Evolutionary conservation across 208 protist genomes (phyloP).

Genomic region (Tetramitus jugosus): DNA sequence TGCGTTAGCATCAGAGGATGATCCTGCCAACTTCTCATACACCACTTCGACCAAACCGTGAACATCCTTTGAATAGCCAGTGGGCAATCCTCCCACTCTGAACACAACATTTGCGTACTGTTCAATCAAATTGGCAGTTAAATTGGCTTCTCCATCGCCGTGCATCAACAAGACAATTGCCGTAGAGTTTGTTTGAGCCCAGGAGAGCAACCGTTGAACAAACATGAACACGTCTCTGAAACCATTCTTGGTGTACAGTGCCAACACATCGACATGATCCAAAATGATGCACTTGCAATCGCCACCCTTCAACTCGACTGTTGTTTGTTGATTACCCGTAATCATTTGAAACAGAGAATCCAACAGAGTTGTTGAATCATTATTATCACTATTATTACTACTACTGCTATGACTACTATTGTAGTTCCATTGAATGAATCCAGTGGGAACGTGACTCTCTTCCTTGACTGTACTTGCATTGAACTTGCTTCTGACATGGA

Average conservation of each 20-base stretch:
- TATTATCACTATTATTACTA: no score
- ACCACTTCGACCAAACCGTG: neutral
- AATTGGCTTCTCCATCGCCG: neutral
- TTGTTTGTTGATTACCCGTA: no score
- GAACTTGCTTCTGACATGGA: no score
- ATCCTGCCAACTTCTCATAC: neutral
- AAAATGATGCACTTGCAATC: neutral
- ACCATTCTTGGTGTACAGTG: neutral
- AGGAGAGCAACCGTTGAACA: neutral
- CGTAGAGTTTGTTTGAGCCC: neutral
- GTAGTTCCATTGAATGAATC: neutral
- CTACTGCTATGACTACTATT: no score
- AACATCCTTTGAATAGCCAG: constrained; percentile 14
- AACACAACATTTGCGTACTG: neutral
- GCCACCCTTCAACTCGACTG: no score
- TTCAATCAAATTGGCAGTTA: neutral
- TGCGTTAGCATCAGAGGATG: no score
- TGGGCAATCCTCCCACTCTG: neutral
- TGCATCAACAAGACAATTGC: neutral
- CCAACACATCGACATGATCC: neutral
- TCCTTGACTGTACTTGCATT: neutral
- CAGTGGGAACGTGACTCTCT: no score
- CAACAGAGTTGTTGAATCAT: no score
- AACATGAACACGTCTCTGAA: neutral
- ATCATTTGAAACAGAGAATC: neutral